These are phyloP conservation scores for Moringa oleifera DNA, from an alignment of 345 rosid genomes.

Conservation along the genomic window DNA sequence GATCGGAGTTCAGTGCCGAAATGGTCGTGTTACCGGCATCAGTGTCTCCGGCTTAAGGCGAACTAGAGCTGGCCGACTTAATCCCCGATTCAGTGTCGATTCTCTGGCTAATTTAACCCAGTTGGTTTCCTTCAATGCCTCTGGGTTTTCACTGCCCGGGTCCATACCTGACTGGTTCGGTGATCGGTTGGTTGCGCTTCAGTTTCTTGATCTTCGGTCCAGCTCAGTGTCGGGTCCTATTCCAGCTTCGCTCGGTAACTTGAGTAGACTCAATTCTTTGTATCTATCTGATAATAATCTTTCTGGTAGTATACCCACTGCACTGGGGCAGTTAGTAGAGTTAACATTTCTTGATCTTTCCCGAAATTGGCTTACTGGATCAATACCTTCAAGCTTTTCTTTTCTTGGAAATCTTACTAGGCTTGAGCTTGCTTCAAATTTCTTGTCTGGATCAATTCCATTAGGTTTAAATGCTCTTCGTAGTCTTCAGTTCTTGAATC, in stretches of 20 bases:
- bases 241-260: conserved; percentile 63
- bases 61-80: conserved; percentile 64
- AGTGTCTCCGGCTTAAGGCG: conserved; percentile 83
- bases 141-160: conserved; percentile 71
- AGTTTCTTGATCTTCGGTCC: conserved; percentile 82
- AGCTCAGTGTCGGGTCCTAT: conserved; percentile 53
- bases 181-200: conserved; percentile 38
- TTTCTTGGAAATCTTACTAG: conserved; percentile 46
- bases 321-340: conserved; percentile 49
- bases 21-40: conserved; percentile 63
- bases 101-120: conserved; percentile 61
- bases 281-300: conserved; percentile 55
- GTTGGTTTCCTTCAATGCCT: conserved; percentile 70
- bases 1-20: conserved; percentile 64
- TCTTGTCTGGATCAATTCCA: conserved; percentile 62
- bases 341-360: conserved; percentile 77
- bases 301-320: conserved; percentile 53
- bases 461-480: conserved; percentile 41
- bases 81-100: conserved; percentile 74
- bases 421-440: conserved; percentile 75
- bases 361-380: conserved; percentile 51
- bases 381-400: conserved; percentile 58
- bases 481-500: conserved; percentile 60
- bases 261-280: conserved; percentile 55
- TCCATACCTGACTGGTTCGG: conserved; percentile 82